Evolutionary conservation across 345 rosid genomes (phyloP).

Genomic region (Euclidium syriacum): DNA sequence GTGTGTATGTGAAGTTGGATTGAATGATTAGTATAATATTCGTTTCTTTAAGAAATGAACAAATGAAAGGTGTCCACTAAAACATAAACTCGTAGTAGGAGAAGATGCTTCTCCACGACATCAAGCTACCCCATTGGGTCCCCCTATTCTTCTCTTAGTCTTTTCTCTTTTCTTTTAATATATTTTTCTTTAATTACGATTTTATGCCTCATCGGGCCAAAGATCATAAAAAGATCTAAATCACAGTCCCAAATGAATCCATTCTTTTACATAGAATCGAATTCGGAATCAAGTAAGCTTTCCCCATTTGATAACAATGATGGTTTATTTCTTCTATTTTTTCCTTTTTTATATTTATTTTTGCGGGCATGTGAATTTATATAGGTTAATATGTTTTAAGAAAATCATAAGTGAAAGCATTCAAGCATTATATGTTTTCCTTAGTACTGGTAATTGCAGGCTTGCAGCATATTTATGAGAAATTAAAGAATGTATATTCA

Average conservation of each 20-base stretch:
- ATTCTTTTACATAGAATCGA: not conserved
- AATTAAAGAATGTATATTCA: slow-evolving; percentile 27
- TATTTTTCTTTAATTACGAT: not conserved
- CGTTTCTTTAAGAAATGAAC: slow-evolving; percentile 34
- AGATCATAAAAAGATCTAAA: not conserved
- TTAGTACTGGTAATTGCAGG: not conserved
- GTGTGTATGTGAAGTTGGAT: slow-evolving; percentile 25
- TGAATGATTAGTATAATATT: slow-evolving; percentile 32
- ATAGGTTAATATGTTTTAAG: too few species aligned
- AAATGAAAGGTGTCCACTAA: slow-evolving; percentile 30
- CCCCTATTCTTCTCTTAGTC: slow-evolving; percentile 24
- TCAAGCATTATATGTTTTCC: too few species aligned
- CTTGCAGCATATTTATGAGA: not conserved
- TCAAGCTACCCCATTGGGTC: slow-evolving; percentile 30
- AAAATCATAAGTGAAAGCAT: too few species aligned
- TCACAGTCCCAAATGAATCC: not conserved
- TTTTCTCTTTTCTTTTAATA: slow-evolving; percentile 35
- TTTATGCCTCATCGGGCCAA: slow-evolving; percentile 4
- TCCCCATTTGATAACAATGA: too few species aligned
- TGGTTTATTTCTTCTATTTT: too few species aligned
- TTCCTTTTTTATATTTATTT: not conserved
- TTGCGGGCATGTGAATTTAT: not conserved
- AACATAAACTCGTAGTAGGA: slow-evolving; percentile 27
- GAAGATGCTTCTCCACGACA: slow-evolving; percentile 38
- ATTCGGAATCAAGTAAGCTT: too few species aligned